Evolutionary conservation across 2,329 filamentous ascomycete genomes (phyloP), one percentile per base, ranked within the genome.

Genomic region (Aureobasidium sp.): DNA sequence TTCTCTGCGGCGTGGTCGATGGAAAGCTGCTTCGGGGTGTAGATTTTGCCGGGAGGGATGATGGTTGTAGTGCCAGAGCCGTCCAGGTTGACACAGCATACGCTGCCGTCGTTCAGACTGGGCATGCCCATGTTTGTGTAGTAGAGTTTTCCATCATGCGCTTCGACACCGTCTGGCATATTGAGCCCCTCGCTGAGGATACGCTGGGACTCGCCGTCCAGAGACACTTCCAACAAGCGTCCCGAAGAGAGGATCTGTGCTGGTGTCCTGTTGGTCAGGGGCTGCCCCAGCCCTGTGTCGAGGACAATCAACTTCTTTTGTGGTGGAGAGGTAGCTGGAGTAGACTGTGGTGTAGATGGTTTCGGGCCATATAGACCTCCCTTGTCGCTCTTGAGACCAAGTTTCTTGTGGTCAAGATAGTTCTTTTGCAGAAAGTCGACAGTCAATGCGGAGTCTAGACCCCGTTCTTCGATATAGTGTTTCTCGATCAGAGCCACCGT

Each of bases 401-500:
- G 69, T 39, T 73, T 80, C 6, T 79, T 79, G 7, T 78, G 63
- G 17, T 74, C 69, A 40, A 83, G 68, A 65, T 78, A 83, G 5
- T 76, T 70, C 6, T 72, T 69, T 22, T 75, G 70, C 3, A 83
- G 70, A 64, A 72, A 82, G 60, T 80, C 71, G 12, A 81, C 72
- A 0, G 78, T 77, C 11, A 74, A 71, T 3, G 68, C 69, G 0
- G 70, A 54, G 1, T 72, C 66, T 0, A 82, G 70, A 1, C 74
- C 73, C 4, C 80, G 76, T 66, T 83, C 81, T 2, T 74, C 64
- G 60, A 82, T 72, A 66, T 83, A 83, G 63, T 83, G 77, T 37
- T 77, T 66, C 63, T 84, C 81, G 54, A 84, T 82, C 54, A 80
- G 75, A 0, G 77, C 73, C 3, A 83, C 79, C 0, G 79, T 83